phyloP scores from a whole-genome alignment of 495 filamentous ascomycete species.

The Penicillium canescens region DNA sequence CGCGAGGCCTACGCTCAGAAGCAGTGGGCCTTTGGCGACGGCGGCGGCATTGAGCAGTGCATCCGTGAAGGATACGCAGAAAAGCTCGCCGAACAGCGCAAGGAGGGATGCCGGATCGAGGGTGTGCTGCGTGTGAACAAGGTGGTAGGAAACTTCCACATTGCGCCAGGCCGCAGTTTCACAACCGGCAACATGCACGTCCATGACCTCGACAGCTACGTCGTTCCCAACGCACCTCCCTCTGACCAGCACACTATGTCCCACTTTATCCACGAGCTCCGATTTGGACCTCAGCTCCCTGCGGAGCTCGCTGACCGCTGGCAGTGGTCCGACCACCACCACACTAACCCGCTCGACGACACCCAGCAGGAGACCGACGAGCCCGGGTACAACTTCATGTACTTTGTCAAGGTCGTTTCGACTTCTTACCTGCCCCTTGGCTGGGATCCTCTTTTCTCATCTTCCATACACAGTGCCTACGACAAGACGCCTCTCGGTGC shows the following conservation, averaged over 20 bases:
- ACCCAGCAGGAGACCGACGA: slow-evolving; percentile 77
- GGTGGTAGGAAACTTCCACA: slow-evolving; percentile 97
- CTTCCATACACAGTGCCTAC: slow-evolving; percentile 47
- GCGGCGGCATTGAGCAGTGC: slow-evolving; percentile 94
- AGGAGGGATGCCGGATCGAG: slow-evolving; percentile 93
- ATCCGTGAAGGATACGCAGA: slow-evolving; percentile 90
- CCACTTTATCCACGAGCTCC: slow-evolving; percentile 85
- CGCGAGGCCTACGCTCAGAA: slow-evolving; percentile 86
- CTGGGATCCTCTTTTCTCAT: slow-evolving; percentile 59
- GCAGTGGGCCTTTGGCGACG: slow-evolving; percentile 90
- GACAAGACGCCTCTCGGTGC: slow-evolving; percentile 61
- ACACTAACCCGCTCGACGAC: slow-evolving; percentile 87
- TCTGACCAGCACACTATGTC: slow-evolving; percentile 79
- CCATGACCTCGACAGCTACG: slow-evolving; percentile 94
- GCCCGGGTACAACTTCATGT: slow-evolving; percentile 93
- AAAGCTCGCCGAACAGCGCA: slow-evolving; percentile 78
- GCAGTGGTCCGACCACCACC: slow-evolving; percentile 88
- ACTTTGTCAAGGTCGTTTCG: slow-evolving; percentile 97
- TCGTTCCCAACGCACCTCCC: slow-evolving; percentile 53
- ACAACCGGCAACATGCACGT: slow-evolving; percentile 94
- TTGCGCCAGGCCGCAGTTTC: slow-evolving; percentile 93
- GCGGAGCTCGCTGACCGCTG: slow-evolving; percentile 64
- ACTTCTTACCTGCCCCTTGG: slow-evolving; percentile 92
- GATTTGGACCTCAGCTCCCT: slow-evolving; percentile 91
- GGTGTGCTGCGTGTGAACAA: slow-evolving; percentile 95